These are phyloP conservation scores for Botryotinia calthae DNA, from an alignment of 2,329 filamentous ascomycete species.

Conservation along the genomic window DNA sequence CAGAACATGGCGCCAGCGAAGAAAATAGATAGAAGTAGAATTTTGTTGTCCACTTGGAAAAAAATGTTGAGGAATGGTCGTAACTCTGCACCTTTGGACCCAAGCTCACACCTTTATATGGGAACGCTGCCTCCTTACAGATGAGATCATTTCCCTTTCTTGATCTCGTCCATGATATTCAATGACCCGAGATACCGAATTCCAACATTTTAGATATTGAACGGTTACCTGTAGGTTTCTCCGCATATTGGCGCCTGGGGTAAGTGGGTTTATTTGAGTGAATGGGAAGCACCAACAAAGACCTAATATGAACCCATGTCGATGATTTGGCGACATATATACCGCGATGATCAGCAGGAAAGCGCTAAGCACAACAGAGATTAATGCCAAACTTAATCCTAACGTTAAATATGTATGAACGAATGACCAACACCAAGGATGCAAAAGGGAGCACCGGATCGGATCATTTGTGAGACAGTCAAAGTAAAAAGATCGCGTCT, in stretches of 20 bases:
- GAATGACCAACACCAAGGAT: neutral
- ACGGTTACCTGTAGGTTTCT: neutral
- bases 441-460: slow-evolving; percentile 10
- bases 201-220: neutral
- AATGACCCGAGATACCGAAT: slow-evolving; percentile 13
- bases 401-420: neutral
- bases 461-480: slow-evolving; percentile 17
- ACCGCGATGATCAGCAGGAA: slow-evolving; percentile 8
- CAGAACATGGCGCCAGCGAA: neutral
- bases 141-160: neutral
- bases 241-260: slow-evolving; percentile 7
- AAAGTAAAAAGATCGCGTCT: neutral
- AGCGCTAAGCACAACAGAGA: neutral
- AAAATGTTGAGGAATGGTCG: neutral
- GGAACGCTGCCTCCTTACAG: too few relatives aligned
- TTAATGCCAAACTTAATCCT: slow-evolving; percentile 1
- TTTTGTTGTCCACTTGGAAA: neutral
- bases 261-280: neutral
- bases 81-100: neutral
- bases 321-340: neutral
- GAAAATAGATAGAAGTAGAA: neutral
- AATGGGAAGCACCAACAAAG: slow-evolving; percentile 3
- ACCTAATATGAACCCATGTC: neutral
- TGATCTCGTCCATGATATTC: neutral
- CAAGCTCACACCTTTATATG: slow-evolving; percentile 8